These are phyloP conservation scores for Mycena epipterygia DNA, from an alignment of 768 basidiomycete species.

Conservation along the genomic window DNA sequence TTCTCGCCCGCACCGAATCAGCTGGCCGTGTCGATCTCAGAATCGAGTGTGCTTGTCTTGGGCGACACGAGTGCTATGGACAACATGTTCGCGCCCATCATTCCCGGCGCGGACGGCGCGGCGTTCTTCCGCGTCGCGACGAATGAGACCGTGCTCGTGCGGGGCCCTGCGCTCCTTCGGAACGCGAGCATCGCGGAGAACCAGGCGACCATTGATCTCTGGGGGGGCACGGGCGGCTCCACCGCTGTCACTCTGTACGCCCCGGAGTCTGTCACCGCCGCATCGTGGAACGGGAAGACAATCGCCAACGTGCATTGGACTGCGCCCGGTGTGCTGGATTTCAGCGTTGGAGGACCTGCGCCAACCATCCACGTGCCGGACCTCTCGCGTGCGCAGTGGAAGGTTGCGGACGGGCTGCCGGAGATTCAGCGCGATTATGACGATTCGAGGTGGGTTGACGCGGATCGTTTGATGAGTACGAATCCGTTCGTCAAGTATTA, in stretches of 20 bases:
- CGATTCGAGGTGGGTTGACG: constrained; percentile 63
- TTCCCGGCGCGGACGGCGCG: constrained; percentile 22
- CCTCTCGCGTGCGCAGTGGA: constrained; percentile 52
- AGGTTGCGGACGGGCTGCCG: constrained; percentile 65
- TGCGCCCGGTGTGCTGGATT: constrained; percentile 21
- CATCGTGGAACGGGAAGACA: constrained; percentile 25
- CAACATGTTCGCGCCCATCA: constrained; percentile 20
- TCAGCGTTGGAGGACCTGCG: constrained; percentile 10
- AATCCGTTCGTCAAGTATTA: constrained; percentile 62
- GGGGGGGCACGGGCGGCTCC: constrained; percentile 23
- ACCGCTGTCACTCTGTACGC: constrained; percentile 22
- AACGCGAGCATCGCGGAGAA: constrained; percentile 10
- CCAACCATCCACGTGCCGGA: constrained; percentile 22
- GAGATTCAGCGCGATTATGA: constrained; percentile 61
- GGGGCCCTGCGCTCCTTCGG: constrained; percentile 19
- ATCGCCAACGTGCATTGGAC: neutral
- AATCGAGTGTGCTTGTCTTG: constrained; percentile 20
- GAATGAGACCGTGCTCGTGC: constrained; percentile 28
- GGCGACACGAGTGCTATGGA: constrained; percentile 20
- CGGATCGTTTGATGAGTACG: constrained; percentile 64
- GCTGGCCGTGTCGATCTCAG: constrained; percentile 19
- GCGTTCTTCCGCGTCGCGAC: constrained; percentile 21
- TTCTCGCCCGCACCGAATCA: constrained; percentile 22
- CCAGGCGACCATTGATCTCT: constrained; percentile 16
- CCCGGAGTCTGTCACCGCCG: constrained; percentile 22